These are phyloP conservation scores for Wakefieldia striispora DNA, from an alignment of 768 basidiomycete species.

Conservation along the genomic window DNA sequence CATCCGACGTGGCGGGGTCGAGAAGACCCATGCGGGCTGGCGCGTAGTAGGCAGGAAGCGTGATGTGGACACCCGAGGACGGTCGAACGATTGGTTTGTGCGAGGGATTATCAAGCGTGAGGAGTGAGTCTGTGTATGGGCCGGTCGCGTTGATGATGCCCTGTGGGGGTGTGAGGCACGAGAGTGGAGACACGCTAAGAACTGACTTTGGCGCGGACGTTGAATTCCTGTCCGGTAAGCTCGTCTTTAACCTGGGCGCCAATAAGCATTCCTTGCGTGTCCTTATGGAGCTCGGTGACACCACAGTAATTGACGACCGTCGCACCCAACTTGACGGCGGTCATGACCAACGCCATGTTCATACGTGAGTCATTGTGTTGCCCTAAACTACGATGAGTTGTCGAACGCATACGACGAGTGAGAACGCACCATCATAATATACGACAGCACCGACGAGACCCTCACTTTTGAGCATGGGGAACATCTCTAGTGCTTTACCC, in stretches of 20 bases:
- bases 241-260: constrained; percentile 80
- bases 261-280: constrained; percentile 53
- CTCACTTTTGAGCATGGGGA: constrained; percentile 93
- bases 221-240: constrained; percentile 79
- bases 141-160: constrained; percentile 97
- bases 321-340: constrained; percentile 90
- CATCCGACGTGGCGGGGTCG: constrained; percentile 93
- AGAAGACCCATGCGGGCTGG: constrained; percentile 93
- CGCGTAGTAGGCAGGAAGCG: constrained; percentile 95
- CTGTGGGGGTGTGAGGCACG: constrained; percentile 32
- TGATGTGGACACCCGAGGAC: constrained; percentile 93
- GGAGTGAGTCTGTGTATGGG: constrained; percentile 84
- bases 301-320: constrained; percentile 87
- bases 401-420: neutral
- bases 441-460: constrained; percentile 94
- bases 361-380: constrained; percentile 99
- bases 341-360: constrained; percentile 95
- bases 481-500: constrained; percentile 88
- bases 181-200: neutral
- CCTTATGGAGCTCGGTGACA: constrained; percentile 76
- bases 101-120: constrained; percentile 72
- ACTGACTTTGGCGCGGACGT: constrained; percentile 73
- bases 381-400: constrained; percentile 42
- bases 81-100: constrained; percentile 89
- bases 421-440: constrained; percentile 84